Evolutionary conservation across 2,329 filamentous ascomycete species (phyloP), one percentile per base, ranked within the genome.

Genomic region (Lachnellula cervina): DNA sequence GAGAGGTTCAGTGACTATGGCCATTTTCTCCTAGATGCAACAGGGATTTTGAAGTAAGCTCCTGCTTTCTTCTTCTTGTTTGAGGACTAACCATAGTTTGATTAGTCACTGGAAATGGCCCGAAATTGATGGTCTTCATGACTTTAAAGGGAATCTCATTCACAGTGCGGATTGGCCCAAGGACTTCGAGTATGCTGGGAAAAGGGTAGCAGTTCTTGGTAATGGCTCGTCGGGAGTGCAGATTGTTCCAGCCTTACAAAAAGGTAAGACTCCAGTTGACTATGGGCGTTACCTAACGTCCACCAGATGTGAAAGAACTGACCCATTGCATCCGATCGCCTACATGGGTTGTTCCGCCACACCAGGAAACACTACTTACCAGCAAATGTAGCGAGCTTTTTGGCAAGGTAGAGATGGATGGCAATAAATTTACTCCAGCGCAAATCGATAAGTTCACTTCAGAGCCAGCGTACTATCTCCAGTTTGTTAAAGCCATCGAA

Each of bases 81-180:
- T 11, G n/a, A 40, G 14, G 14, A 23, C 37, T 44, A 11, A 43
- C 4, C 11, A 9, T 13, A 6, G 13, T 13, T 7, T 16, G 9
- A 19, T 1, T 8, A 64, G 61, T 62, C 78, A 78, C 13, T 87
- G 83, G 83, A 81, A 79, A 56, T 70, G 86, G 2, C 85, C 84
- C 0, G 72, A 82, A 34, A 84, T 84, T 59, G 77, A 79, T 1
- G 83, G 83, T 0, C 74, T 84, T n/a, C 40, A 60, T 21, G 45
- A 37, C 21, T 65, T 63, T 44, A 57, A 77, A 64, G 83, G 83
- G 0, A 57, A 75, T 0, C 70, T 87, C 0, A 74, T 81, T 5
- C 84, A 87, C 60, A 79, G 82, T 0, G 83, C 83, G 0, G 76
- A 83, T 58, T 87, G 82, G 83, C 72, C 82, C 81, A 59, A 57